A percentile compares a stretch with the other conserved stretches of the same genome.
Conservation (phyloP, 2,329 filamentous ascomycete species). For the Kalaharituber pfeilii region DNA sequence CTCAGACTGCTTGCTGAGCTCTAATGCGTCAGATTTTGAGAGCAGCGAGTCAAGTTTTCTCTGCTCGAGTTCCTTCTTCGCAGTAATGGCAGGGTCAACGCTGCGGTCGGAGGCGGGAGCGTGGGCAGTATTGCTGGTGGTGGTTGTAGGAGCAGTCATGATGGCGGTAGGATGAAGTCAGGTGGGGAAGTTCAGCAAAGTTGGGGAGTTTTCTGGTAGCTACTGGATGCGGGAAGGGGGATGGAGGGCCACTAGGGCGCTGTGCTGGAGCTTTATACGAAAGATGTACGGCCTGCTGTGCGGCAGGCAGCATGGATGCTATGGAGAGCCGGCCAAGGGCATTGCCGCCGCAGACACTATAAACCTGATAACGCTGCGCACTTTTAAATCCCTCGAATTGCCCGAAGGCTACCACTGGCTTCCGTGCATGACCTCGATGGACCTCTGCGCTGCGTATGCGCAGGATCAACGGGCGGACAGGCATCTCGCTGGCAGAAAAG, state of each 20-base stretch:
- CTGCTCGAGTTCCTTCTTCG: not conserved
- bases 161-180: not conserved
- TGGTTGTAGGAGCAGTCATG: not conserved
- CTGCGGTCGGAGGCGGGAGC: not conserved
- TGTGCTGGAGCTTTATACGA: not conserved
- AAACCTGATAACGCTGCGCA: not conserved
- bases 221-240: not conserved
- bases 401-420: not conserved
- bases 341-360: not conserved
- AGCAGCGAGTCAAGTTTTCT: not conserved
- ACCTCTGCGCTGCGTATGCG: not conserved
- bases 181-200: not conserved
- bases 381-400: constrained; percentile 1
- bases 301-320: not conserved
- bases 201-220: not conserved
- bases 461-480: not conserved
- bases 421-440: not conserved
- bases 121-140: not conserved
- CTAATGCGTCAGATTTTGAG: not conserved
- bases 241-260: not conserved
- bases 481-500: not conserved
- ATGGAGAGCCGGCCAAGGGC: not conserved
- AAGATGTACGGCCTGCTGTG: not conserved
- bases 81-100: not conserved
- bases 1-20: not conserved